phyloP scores from a whole-genome alignment of 192 early-diverging fungal genomes.

The Martensiomyces pterosporus region DNA sequence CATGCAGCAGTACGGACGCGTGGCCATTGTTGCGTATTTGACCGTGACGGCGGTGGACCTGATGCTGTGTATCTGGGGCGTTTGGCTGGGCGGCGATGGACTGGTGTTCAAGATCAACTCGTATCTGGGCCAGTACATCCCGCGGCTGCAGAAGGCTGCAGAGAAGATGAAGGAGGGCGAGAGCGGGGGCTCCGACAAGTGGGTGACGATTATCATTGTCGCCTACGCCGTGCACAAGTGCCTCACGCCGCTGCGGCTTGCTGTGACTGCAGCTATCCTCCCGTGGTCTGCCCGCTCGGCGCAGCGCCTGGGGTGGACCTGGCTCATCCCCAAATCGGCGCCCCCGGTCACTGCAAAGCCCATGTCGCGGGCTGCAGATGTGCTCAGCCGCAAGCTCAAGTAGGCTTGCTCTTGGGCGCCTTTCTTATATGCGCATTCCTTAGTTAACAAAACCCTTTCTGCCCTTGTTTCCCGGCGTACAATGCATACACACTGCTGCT shows the following conservation, averaged over 20 bases:
- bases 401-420: constrained; percentile 12
- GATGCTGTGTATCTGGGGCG: constrained; percentile 45
- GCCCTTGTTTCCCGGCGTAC: neutral
- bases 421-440: neutral
- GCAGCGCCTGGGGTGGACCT: constrained; percentile 44
- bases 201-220: constrained; percentile 49
- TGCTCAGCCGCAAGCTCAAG: constrained; percentile 46
- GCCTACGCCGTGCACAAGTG: constrained; percentile 51
- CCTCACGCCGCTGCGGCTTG: constrained; percentile 46
- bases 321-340: constrained; percentile 49
- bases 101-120: constrained; percentile 46
- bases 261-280: constrained; percentile 39
- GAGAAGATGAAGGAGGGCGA: constrained; percentile 43
- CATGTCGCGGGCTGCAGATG: constrained; percentile 27
- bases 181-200: constrained; percentile 41
- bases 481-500: neutral
- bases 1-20: constrained; percentile 51
- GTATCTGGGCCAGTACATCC: constrained; percentile 50
- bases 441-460: neutral
- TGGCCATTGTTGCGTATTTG: constrained; percentile 45
- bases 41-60: constrained; percentile 46
- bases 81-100: constrained; percentile 49
- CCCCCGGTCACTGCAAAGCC: constrained; percentile 37
- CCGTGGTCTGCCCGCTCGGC: constrained; percentile 49
- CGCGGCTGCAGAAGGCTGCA: constrained; percentile 47